Evolutionary conservation across 2,329 filamentous ascomycete species (phyloP), one percentile per base, ranked within the genome.

Genomic region (Sphaerulina populicola): DNA sequence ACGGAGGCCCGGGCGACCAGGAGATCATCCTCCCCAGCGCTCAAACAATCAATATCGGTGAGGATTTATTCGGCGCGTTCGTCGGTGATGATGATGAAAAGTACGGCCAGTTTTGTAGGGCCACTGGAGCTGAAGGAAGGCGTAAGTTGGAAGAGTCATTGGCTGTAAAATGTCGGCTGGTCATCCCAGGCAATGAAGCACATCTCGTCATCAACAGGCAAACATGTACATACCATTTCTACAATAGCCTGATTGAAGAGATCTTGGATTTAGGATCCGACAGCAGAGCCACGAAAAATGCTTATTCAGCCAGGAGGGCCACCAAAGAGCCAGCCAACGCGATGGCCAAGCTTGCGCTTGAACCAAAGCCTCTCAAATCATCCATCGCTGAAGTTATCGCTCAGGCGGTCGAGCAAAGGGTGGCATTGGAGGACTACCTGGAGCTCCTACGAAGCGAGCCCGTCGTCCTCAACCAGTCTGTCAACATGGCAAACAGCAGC

Each of bases 241-340:
- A 46, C 18, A 55, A 57, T 39, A 43, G 53, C 30, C 37, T 57
- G 27, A 33, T 57, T 18, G 50, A 55, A 31, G 52, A 57, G 15
- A 53, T 53, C 23, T 44, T 57, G 23, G 43, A 51, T 10, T 12
- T 55, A 1, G 55, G 18, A 11, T 48, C 46, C 11, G 37, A 40
- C 11, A 40, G 6, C 31, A 35, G 12, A 35, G 31, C 31, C 3
- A 35, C 6, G 31, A 35, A n/a, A 6, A n/a, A 2, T 2, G 18
- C 31, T 35, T 35, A 3, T n/a, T 35, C 31, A 12, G 31, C 4
- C 31, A 35, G 12, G 31, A 35, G 7, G 4, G 31, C 31, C 4
- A 35, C 8, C 5, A 27, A 27, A 7, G 23, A 27, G 4, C 23
- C 23, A 27, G 23, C 23, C 23, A 27, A 27, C 6, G 23, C 23